Evolutionary conservation across 1,284 basidiomycete species (phyloP).

Genomic region (Rhodotorula mucilaginosa): DNA sequence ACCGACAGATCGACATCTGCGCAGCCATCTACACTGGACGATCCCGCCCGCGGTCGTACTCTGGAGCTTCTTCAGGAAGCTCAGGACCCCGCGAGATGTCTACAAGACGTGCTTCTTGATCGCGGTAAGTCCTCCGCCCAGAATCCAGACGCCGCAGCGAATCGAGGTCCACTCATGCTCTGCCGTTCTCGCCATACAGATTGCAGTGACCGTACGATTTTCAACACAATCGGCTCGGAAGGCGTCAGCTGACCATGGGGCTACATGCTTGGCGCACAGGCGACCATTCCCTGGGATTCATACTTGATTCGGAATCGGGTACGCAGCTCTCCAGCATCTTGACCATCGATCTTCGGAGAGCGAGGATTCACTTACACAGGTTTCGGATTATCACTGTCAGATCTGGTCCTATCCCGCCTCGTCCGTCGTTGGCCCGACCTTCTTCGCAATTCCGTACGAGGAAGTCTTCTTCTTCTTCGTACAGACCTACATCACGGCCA

Average conservation of each 20-base stretch:
- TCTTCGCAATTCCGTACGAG: conserved; percentile 44
- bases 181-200: conserved; percentile 4
- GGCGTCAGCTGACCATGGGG: background rate
- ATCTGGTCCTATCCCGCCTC: conserved; percentile 45
- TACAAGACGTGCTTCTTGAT: conserved; percentile 29
- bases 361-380: background rate
- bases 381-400: conserved; percentile 2
- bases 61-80: conserved; percentile 25
- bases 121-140: conserved; percentile 5
- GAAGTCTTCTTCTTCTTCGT: conserved; percentile 48
- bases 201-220: conserved; percentile 21
- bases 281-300: conserved; percentile 46
- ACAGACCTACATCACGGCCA: conserved; percentile 46
- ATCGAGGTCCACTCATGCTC: background rate
- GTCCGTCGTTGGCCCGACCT: conserved; percentile 39
- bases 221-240: too few relatives aligned
- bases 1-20: background rate
- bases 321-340: background rate
- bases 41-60: conserved; percentile 31
- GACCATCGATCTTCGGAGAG: background rate
- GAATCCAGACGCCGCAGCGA: background rate
- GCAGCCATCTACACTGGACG: conserved; percentile 35
- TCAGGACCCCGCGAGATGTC: conserved; percentile 33
- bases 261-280: conserved; percentile 9
- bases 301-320: conserved; percentile 42